A percentile compares a stretch with the other conserved stretches of the same genome.
These are phyloP conservation scores for Ophiostoma tasmaniense DNA, from an alignment of 2,329 filamentous ascomycete genomes.

Conservation along the genomic window DNA sequence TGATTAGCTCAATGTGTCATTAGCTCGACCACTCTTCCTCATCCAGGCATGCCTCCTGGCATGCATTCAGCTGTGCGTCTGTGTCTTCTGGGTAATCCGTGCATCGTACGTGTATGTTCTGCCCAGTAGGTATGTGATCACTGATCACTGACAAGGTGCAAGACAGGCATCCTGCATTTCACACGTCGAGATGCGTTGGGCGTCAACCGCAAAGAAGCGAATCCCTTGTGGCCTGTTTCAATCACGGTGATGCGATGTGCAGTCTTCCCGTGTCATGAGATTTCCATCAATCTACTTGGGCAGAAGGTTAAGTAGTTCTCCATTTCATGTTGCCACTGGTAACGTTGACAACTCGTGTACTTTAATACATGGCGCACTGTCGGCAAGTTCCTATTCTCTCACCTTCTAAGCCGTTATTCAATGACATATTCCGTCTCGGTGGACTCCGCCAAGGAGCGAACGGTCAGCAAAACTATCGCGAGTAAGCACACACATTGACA, in stretches of 20 bases:
- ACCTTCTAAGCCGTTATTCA: not conserved
- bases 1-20: too few relatives aligned
- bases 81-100: not conserved
- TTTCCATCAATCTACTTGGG: not conserved
- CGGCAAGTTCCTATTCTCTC: not conserved
- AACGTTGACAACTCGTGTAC: too few relatives aligned
- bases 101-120: too few relatives aligned
- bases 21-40: not conserved
- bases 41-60: not conserved
- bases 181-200: not conserved
- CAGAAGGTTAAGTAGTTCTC: not conserved
- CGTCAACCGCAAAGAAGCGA: not conserved
- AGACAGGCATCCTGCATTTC: not conserved
- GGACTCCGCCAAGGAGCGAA: not conserved
- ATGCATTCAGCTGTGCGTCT: not conserved
- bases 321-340: too few relatives aligned
- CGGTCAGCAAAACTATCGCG: not conserved
- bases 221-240: not conserved
- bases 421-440: not conserved
- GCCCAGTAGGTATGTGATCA: too few relatives aligned
- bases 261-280: not conserved
- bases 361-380: too few relatives aligned
- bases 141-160: not conserved
- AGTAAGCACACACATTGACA: not conserved
- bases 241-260: not conserved